A percentile compares a stretch with the other conserved stretches of the same genome.
These are phyloP conservation scores for Anthracocystis walkeri DNA, from an alignment of 1,284 basidiomycete species.

Conservation along the genomic window DNA sequence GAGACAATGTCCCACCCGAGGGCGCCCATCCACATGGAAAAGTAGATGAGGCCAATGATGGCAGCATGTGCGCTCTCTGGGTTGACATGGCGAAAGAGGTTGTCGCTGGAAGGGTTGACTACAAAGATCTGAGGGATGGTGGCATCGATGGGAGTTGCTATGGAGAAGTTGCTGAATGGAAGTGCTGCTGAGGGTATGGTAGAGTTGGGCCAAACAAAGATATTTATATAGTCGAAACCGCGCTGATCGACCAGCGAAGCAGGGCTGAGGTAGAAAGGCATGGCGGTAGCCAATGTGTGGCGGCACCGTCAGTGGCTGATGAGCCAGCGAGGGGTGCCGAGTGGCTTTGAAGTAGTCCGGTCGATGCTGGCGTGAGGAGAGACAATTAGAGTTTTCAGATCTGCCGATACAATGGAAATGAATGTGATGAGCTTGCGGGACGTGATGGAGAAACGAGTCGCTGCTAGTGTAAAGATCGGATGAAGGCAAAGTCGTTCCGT, in stretches of 20 bases:
- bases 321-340: slow-evolving; percentile 21
- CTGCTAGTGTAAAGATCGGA: background rate
- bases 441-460: background rate
- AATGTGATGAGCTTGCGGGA: background rate
- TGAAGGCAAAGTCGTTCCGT: background rate
- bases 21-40: slow-evolving; percentile 63
- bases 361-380: background rate
- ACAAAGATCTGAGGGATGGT: slow-evolving; percentile 45
- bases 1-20: slow-evolving; percentile 63
- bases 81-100: slow-evolving; percentile 49
- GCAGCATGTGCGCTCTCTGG: slow-evolving; percentile 40
- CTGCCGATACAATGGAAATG: background rate
- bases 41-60: slow-evolving; percentile 55
- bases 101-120: slow-evolving; percentile 50
- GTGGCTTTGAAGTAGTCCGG: background rate
- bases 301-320: slow-evolving; percentile 21
- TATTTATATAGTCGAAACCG: slow-evolving; percentile 11
- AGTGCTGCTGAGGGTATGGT: background rate
- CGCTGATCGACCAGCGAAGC: slow-evolving; percentile 40
- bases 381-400: background rate
- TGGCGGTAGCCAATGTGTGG: slow-evolving; percentile 1
- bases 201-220: slow-evolving; percentile 5
- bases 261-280: slow-evolving; percentile 37
- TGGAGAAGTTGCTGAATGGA: slow-evolving; percentile 6
- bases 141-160: slow-evolving; percentile 8